Conservation (phyloP, 208 protist species). For the Herpetomonas tarakana region DNA sequence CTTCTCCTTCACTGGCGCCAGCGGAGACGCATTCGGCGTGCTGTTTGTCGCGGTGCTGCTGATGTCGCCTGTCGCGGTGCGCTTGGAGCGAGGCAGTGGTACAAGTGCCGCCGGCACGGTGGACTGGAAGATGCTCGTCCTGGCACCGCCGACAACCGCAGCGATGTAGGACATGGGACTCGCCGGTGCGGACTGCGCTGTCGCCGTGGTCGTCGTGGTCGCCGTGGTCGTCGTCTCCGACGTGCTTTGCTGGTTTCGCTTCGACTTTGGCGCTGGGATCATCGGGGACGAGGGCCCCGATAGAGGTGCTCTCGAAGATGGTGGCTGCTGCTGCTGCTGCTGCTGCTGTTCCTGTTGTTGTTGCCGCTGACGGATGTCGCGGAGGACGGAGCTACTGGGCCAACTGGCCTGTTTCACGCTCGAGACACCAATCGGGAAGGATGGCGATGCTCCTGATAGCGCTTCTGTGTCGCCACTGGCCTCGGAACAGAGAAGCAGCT, state of each 20-base stretch:
- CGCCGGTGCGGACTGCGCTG: constrained; percentile 16
- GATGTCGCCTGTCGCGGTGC: constrained; percentile 1
- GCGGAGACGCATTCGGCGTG: neutral
- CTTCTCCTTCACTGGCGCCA: neutral
- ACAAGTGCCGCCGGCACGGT: neutral
- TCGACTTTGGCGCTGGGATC: constrained; percentile 10
- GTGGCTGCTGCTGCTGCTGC: constrained; percentile 15
- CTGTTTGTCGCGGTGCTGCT: neutral
- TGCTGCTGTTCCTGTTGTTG: neutral
- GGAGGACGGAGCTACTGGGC: no score
- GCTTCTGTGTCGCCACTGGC: no score
- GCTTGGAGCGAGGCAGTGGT: neutral
- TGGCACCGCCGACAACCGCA: neutral
- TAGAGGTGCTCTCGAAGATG: no score
- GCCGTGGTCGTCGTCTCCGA: neutral
- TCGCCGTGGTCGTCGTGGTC: neutral
- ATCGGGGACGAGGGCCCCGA: constrained; percentile 11
- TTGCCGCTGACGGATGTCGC: neutral
- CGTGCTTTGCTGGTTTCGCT: neutral
- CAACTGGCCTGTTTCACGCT: no score
- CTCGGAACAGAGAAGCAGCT: no score
- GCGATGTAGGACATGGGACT: neutral
- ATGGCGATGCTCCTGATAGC: no score
- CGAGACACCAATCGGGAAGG: no score
- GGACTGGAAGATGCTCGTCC: constrained; percentile 3